Evolutionary conservation across 176 grass and related monocot genomes (phyloP), one percentile per base, ranked within the genome.

Genomic region (Juncus inflexus): DNA sequence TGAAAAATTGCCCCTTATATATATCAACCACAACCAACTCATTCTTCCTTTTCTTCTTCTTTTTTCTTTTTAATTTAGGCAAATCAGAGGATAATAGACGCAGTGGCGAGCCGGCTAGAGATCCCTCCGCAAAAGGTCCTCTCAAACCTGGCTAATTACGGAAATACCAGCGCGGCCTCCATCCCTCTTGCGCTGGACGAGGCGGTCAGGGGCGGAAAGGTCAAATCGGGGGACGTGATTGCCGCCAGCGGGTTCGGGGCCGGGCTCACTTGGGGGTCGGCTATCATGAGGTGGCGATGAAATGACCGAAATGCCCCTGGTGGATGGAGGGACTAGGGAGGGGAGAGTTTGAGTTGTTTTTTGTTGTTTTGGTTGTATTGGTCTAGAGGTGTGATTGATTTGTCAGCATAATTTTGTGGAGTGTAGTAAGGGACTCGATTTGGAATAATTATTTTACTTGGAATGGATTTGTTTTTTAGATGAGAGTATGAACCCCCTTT

Each of bases 141-240:
- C 60, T 99, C 88, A 10, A 99, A 99, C 74, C 80, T 92, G 74
- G 85, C 88, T 41, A 89, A 90, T 39, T 99, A 99, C 1, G 88
- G 92, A 61, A 97, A 99, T 53, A 92, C 94, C 12, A 92, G 88
- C 14, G 94, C 94, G 0, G 88, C 88, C n/a, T 99, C 94, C 4
- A 92, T 99, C 52, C 94, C 94, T 72, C 74, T 92, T 67, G 94
- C 94, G 62, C 69, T 99, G 75, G 94, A 99, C 69, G 94, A 99
- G 76, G 88, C 75, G 2, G 82, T 99, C 72, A 82, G 88, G 0
- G 64, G 40, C 5, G 94, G 85, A 59, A 84, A 86, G 76, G 85
- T 91, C 59, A 87, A 97, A 78, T 37, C 61, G 4, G 92, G 92
- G 7, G 72, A 97, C 76, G 61, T 72, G 49, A 91, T 97, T 36